These are phyloP conservation scores for Lichenothelia convexa DNA, from an alignment of 495 filamentous ascomycete genomes.

Conservation along the genomic window DNA sequence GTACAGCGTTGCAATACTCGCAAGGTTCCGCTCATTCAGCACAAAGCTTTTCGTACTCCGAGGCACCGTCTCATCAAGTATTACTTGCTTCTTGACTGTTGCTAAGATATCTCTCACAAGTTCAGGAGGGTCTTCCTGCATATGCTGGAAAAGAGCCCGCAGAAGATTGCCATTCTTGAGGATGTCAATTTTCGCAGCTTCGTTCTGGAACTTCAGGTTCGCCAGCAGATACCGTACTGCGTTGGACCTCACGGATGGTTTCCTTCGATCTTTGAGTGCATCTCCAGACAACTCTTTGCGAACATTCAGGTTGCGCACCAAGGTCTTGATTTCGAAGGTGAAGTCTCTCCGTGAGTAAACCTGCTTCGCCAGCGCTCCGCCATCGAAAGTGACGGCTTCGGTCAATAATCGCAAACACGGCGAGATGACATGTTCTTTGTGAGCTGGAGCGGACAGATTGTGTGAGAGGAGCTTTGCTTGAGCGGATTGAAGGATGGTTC, in stretches of 20 bases:
- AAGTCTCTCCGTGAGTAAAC: constrained; percentile 51
- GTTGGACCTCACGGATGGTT: constrained; percentile 56
- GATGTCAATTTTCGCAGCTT: constrained; percentile 53
- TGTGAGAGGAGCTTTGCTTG: constrained; percentile 54
- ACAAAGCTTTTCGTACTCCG: constrained; percentile 52
- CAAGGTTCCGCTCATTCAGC: constrained; percentile 50
- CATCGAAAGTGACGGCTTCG: constrained; percentile 64
- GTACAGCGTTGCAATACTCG: constrained; percentile 53
- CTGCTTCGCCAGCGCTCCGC: constrained; percentile 50
- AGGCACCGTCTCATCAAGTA: constrained; percentile 50
- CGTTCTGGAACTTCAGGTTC: constrained; percentile 50
- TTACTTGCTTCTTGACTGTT: constrained; percentile 41
- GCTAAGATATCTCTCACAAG: constrained; percentile 49
- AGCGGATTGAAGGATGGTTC: constrained; percentile 50
- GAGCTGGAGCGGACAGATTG: constrained; percentile 50
- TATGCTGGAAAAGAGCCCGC: constrained; percentile 45
- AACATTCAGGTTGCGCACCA: constrained; percentile 42
- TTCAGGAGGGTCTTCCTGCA: constrained; percentile 54
- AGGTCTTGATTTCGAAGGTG: constrained; percentile 43
- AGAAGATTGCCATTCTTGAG: constrained; percentile 54
- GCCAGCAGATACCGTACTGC: constrained; percentile 59
- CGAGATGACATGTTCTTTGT: constrained; percentile 69
- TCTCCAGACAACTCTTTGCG: constrained; percentile 23
- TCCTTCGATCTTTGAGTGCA: constrained; percentile 32
- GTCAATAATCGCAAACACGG: constrained; percentile 63